Conservation (phyloP, 164 flowering plant genomes). For the Dillenia suffruticosa region DNA sequence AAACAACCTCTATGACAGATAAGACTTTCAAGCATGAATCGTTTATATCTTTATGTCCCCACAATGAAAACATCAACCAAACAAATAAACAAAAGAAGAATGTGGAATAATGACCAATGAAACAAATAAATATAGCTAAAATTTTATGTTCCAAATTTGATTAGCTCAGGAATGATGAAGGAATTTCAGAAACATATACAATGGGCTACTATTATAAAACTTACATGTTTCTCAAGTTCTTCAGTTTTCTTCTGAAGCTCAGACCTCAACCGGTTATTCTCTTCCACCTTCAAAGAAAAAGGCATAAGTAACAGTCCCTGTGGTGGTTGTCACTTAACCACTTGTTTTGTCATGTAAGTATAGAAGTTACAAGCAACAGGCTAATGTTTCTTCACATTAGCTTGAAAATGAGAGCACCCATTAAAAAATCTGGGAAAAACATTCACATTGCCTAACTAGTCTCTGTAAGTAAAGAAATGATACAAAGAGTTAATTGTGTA, state of each 20-base stretch:
- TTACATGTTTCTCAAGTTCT: conserved; percentile 63
- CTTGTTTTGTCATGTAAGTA: not conserved
- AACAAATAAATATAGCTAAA: too few relatives aligned
- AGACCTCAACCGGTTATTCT: conserved; percentile 53
- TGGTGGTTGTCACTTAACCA: conserved; percentile 1
- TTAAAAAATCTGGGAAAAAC: not conserved
- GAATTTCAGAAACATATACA: not conserved
- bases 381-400: not conserved
- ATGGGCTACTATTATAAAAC: conserved; percentile 12
- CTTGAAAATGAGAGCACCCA: not conserved
- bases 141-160: too few relatives aligned
- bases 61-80: not conserved
- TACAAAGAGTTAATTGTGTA: too few relatives aligned
- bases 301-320: not conserved
- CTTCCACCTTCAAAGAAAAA: conserved; percentile 46
- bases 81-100: not conserved
- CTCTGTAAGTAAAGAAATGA: too few relatives aligned
- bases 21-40: too few relatives aligned
- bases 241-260: conserved; percentile 46
- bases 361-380: not conserved
- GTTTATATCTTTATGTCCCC: not conserved
- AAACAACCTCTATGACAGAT: too few relatives aligned
- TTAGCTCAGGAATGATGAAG: not conserved
- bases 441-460: not conserved
- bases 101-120: too few relatives aligned